Base-by-base conservation (phyloP, 768 basidiomycete genomes). In the Mycena vitilis region DNA sequence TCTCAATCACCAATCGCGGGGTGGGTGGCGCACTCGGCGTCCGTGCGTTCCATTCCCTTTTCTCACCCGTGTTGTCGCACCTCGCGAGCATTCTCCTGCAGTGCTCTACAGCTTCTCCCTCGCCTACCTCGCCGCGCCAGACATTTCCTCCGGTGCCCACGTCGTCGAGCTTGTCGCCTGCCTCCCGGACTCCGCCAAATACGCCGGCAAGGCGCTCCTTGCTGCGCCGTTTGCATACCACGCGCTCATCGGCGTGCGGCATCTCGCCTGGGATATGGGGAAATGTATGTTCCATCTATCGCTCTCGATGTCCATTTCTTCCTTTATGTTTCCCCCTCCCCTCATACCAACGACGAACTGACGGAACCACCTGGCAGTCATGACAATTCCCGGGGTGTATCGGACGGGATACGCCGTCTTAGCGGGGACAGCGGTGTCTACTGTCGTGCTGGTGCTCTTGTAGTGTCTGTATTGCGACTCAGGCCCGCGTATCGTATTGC, bases 141-240 rank as follows among this genome's bases (percentile, higher is more conserved):
- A 85, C 47, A 89, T 88, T 12, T 92, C 98, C 77, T 90, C 91
- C 80, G 92, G 92, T 66, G 86, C 87, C 1, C 86, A 94, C 73
- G 82, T 98, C 72, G 79, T 99, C 66, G 91, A 92, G 71, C 76
- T 89, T 65, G 89, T 92, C 57, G 84, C 87, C 16, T 83, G 85
- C 25, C 83, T 96, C 16, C 96, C 96, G 11, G 89, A 90, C 23
- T 88, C 86, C 67, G 83, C 91, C 72, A 97, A 97, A 81, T 87
- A 89, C 66, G 80, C 87, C 12, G 89, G 87, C 60, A 98, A 98
- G 81, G 81, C 88, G 34, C 74, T 95, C 68, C 87, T 98, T 51
- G 95, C 95, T 13, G 85, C 88, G 5, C 95, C 96, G 1, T 97
- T 98, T 79, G 88, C 94, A 16, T 98, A 91, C 88, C 97, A 99